Evolutionary conservation across 495 filamentous ascomycete genomes (phyloP).

Genomic region (Aspergillus sclerotioniger): DNA sequence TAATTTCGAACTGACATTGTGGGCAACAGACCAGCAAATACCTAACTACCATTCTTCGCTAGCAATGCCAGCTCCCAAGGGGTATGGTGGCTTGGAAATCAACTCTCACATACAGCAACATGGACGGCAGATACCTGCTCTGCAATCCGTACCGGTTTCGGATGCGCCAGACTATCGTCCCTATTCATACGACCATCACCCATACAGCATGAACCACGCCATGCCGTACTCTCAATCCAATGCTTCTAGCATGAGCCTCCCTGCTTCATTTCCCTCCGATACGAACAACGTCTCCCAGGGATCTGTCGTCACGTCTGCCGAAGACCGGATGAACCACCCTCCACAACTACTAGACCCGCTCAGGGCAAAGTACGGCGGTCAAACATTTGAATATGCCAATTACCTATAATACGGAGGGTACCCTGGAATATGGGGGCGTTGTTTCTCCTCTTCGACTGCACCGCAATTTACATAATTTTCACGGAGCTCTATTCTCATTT

Average conservation of each 20-base stretch:
- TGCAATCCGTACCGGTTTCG: conserved; percentile 36
- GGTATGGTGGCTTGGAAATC: conserved; percentile 31
- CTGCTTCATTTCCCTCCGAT: conserved; percentile 34
- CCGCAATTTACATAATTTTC: not conserved
- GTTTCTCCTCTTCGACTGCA: not conserved
- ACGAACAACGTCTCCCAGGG: conserved; percentile 20
- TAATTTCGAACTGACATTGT: conserved; percentile 15
- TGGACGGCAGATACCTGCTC: conserved; percentile 28
- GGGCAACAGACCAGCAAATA: conserved; percentile 27
- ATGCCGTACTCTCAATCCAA: conserved; percentile 36
- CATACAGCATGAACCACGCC: conserved; percentile 27
- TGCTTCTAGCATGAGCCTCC: conserved; percentile 39
- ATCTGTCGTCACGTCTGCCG: conserved; percentile 18
- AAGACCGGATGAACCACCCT: conserved; percentile 28
- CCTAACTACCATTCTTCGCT: conserved; percentile 35
- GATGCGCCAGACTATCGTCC: conserved; percentile 36
- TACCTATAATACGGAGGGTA: conserved; percentile 29
- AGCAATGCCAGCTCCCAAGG: conserved; percentile 32
- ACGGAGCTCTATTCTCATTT: conserved; percentile 3
- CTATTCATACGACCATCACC: conserved; percentile 35
- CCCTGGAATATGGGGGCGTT: not conserved
- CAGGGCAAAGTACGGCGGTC: conserved; percentile 30
- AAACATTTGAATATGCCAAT: conserved; percentile 36
- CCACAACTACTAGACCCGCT: conserved; percentile 30
- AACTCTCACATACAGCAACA: conserved; percentile 31